phyloP scores from a whole-genome alignment of 352 stramenopile genomes.

The Pythium pyrilobum region DNA sequence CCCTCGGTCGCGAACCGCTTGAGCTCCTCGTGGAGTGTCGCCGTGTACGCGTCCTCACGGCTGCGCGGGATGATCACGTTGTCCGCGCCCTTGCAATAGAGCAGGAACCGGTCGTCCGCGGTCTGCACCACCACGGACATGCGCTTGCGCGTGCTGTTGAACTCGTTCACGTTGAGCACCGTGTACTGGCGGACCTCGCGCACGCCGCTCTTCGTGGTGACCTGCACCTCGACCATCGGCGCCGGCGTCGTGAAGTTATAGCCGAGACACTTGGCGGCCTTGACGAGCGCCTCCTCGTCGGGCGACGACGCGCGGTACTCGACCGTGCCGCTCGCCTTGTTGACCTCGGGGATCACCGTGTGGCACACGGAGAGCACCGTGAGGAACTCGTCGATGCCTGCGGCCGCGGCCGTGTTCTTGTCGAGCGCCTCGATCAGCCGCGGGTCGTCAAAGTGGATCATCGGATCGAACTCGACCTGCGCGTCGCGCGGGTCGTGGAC shows the following conservation, averaged over 20 bases:
- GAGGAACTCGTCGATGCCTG: constrained; percentile 61
- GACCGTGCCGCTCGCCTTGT: constrained; percentile 34
- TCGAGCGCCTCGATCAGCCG: constrained; percentile 45
- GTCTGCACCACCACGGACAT: constrained; percentile 95
- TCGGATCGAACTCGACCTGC: constrained; percentile 53
- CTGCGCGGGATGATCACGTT: constrained; percentile 80
- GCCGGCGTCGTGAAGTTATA: constrained; percentile 78
- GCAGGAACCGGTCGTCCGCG: constrained; percentile 33
- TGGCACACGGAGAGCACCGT: constrained; percentile 69
- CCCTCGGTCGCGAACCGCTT: constrained; percentile 80
- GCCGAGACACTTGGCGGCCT: constrained; percentile 71
- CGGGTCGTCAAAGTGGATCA: constrained; percentile 70
- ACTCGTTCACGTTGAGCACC: constrained; percentile 80
- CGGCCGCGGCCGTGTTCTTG: constrained; percentile 13
- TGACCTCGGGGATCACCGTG: constrained; percentile 68
- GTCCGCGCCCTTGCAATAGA: constrained; percentile 81
- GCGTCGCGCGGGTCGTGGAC: constrained; percentile 39
- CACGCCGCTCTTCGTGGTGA: constrained; percentile 40
- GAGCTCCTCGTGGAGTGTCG: constrained; percentile 42
- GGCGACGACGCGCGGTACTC: constrained; percentile 89
- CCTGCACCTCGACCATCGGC: constrained; percentile 41
- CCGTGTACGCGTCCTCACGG: constrained; percentile 24
- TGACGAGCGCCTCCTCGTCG: constrained; percentile 92
- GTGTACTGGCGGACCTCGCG: constrained; percentile 36
- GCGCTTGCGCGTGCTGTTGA: constrained; percentile 93